Base-by-base conservation (phyloP, 2,329 filamentous ascomycete species). In the Fusarium graminum region DNA sequence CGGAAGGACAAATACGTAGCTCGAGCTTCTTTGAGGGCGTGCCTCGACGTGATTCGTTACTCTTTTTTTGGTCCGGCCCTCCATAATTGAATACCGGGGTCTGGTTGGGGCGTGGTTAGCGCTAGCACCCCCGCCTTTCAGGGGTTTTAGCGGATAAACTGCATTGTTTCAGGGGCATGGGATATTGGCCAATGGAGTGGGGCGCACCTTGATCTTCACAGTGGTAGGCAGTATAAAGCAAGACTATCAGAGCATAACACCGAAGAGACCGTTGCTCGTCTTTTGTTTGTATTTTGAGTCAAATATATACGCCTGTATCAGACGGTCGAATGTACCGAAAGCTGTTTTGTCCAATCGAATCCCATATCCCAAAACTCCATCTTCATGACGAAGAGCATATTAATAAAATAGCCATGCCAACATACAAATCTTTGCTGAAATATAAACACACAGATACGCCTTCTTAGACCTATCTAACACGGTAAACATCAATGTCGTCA, bases 401-500 rank as follows among this genome's bases (percentile, higher is more conserved):
- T 41, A 39, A 50, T 41, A 39, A 50, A 25, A 26, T 43, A 45
- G 42, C 47, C 28, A 54, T 52, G 59, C 60, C 34, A 32, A 46
- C 38, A 59, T 59, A 17, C 42, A 57, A 49, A 52, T 28, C 45
- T 63, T 55, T 41, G 30, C 40, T 52, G 41, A 42, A 50, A 36
- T 42, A 49, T 29, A 39, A 57, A 52, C 53, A 51, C 42, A 44
- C 25, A 54, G 57, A 54, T 43, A 64, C 51, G 39, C 46, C 29
- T 36, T 25, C 12, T 25, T 34, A 50, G 47, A 62, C 59, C 38
- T 55, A 69, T 64, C 63, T 53, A 44, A 59, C 63, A 30, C 56
- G 63, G 38, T 70, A 69, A 59, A 62, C 67, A 38, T 69, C 65
- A 28, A 69, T 54, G 19, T 70, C 63, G 38, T 70, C 67, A 32